Conservation (phyloP, 2,329 filamentous ascomycete species). For the Daldinia sp. region DNA sequence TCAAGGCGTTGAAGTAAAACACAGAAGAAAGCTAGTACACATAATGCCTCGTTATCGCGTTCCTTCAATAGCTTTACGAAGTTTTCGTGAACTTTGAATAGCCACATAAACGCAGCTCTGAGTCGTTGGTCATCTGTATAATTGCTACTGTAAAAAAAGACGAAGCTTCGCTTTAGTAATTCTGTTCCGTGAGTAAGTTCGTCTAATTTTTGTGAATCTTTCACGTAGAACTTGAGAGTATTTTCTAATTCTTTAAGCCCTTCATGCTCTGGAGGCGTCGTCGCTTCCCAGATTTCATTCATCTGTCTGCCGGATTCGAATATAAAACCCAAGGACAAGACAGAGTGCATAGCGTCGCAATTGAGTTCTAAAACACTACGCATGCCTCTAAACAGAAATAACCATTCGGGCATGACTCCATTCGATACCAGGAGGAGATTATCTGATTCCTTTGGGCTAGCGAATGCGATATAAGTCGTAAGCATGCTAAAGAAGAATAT, state of each 20-base stretch:
- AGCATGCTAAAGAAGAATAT: constrained; percentile 52
- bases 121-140: constrained; percentile 35
- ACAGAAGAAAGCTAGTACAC: constrained; percentile 43
- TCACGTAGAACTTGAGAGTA: constrained; percentile 25
- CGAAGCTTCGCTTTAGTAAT: constrained; percentile 35
- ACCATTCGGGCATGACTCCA: constrained; percentile 50
- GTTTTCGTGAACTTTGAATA: constrained; percentile 36
- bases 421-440: constrained; percentile 50
- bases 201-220: constrained; percentile 25
- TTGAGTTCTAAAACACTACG: constrained; percentile 46
- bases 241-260: constrained; percentile 38
- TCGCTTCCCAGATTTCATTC: constrained; percentile 28
- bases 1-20: constrained; percentile 44
- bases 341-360: constrained; percentile 31
- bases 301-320: constrained; percentile 41
- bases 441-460: constrained; percentile 45
- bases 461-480: constrained; percentile 50
- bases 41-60: constrained; percentile 38
- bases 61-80: constrained; percentile 37
- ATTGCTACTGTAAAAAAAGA: constrained; percentile 23
- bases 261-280: constrained; percentile 33
- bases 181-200: constrained; percentile 29
- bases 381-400: constrained; percentile 49
- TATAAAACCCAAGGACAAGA: constrained; percentile 41
- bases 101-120: constrained; percentile 37